Percentiles rank a stretch among this genome's conserved stretches.
Evolutionary conservation across 495 filamentous ascomycete species (phyloP).

Genomic region (Podospora pseudopauciseta): DNA sequence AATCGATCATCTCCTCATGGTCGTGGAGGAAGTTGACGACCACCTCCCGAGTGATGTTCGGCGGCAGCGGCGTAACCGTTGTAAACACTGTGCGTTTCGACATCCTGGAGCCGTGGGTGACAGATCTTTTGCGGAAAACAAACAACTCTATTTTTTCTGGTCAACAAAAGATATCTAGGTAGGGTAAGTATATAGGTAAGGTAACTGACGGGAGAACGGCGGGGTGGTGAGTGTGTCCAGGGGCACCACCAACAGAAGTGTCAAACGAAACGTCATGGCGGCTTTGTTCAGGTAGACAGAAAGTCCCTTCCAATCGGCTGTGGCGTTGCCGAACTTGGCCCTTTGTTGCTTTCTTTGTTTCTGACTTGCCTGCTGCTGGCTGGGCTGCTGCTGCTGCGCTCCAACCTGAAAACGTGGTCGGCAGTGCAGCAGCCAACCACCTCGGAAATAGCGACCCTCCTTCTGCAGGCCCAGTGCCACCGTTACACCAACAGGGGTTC

Average conservation of each 20-base stretch:
- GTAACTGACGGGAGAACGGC: not conserved
- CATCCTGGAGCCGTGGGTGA: conserved; percentile 34
- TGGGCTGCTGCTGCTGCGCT: not conserved
- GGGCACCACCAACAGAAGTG: not conserved
- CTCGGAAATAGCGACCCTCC: not conserved
- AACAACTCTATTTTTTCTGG: not conserved
- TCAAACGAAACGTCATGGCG: not conserved
- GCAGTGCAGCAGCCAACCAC: not conserved
- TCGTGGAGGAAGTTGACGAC: conserved; percentile 68
- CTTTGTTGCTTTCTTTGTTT: conserved; percentile 1
- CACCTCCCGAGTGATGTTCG: conserved; percentile 59
- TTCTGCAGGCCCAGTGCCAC: not conserved
- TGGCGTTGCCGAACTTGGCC: conserved; percentile 9
- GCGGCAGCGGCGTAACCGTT: conserved; percentile 66
- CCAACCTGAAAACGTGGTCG: conserved; percentile 1
- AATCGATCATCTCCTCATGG: conserved; percentile 72
- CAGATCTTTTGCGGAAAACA: conserved; percentile 1
- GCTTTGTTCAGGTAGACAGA: conserved; percentile 1
- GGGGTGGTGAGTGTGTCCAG: not conserved
- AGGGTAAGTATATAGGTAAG: not conserved
- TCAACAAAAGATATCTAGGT: not conserved
- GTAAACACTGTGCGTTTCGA: conserved; percentile 59
- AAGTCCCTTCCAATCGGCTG: not conserved
- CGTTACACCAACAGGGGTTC: not conserved
- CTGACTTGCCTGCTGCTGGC: not conserved